Evolutionary conservation across 768 basidiomycete species (phyloP).

Genomic region (Dacryopinax spathularia): DNA sequence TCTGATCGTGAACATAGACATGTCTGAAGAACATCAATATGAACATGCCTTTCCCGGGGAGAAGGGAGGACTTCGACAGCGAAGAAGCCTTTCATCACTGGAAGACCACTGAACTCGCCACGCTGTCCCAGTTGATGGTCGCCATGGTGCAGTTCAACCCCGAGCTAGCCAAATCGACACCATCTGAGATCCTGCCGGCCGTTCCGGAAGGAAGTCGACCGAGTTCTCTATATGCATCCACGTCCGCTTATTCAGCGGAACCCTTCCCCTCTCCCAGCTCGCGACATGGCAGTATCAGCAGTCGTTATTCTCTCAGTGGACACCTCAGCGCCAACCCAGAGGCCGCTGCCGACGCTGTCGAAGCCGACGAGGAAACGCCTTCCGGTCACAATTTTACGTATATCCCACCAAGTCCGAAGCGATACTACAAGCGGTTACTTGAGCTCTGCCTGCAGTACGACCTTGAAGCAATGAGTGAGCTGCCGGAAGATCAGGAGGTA

Average conservation of each 20-base stretch:
- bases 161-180: conserved; percentile 64
- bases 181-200: conserved; percentile 36
- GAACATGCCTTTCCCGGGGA: conserved; percentile 67
- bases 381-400: conserved; percentile 72
- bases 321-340: conserved; percentile 24
- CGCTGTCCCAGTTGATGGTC: conserved; percentile 78
- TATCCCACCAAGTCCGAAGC: conserved; percentile 78
- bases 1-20: conserved; percentile 36
- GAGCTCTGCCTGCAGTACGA: conserved; percentile 72
- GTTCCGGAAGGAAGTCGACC: conserved; percentile 20
- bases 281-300: conserved; percentile 51
- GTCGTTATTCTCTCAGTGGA: conserved; percentile 38
- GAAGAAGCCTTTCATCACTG: conserved; percentile 76
- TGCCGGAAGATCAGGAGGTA: conserved; percentile 76
- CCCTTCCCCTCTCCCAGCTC: conserved; percentile 19
- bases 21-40: conserved; percentile 85
- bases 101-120: conserved; percentile 64
- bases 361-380: conserved; percentile 54
- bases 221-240: conserved; percentile 37
- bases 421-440: conserved; percentile 71
- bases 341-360: conserved; percentile 28
- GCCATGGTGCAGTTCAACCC: conserved; percentile 77
- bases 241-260: background rate
- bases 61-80: conserved; percentile 70
- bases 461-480: conserved; percentile 75